Evolutionary conservation across 2,329 filamentous ascomycete genomes (phyloP).

Genomic region (Trichoderma sp.): DNA sequence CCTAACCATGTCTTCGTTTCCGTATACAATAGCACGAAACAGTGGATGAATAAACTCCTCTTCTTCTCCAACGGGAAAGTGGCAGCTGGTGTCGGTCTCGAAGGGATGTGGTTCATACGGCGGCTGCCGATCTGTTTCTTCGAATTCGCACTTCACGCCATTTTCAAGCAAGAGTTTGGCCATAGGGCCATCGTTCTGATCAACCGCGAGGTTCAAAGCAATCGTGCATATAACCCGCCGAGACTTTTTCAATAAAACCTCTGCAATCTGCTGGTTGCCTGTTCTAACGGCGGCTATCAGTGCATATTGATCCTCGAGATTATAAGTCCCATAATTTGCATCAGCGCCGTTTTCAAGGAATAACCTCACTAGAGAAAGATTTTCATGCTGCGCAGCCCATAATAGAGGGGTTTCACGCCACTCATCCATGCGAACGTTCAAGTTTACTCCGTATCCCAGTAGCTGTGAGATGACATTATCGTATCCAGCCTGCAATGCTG

Average conservation of each 20-base stretch:
- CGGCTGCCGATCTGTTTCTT: not conserved
- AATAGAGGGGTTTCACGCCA: not conserved
- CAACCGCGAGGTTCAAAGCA: not conserved
- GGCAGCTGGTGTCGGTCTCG: rapidly evolving
- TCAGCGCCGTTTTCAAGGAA: not conserved
- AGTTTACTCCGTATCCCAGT: not conserved
- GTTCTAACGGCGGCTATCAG: not conserved
- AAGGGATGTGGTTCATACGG: no score
- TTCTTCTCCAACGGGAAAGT: not conserved
- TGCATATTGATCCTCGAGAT: not conserved
- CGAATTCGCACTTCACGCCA: not conserved
- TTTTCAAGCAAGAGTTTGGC: not conserved
- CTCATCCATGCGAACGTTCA: not conserved
- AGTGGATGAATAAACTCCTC: not conserved
- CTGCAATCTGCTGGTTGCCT: not conserved
- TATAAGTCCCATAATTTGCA: not conserved
- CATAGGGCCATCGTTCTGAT: not conserved
- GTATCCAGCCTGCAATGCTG: not conserved
- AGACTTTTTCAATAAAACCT: not conserved
- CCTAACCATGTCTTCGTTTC: not conserved
- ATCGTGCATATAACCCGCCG: not conserved
- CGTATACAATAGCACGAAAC: not conserved
- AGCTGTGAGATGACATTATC: not conserved
- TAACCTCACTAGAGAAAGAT: not conserved
- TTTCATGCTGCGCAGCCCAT: not conserved